phyloP scores from a whole-genome alignment of 352 stramenopile genomes.

The Phytophthora meadii region DNA sequence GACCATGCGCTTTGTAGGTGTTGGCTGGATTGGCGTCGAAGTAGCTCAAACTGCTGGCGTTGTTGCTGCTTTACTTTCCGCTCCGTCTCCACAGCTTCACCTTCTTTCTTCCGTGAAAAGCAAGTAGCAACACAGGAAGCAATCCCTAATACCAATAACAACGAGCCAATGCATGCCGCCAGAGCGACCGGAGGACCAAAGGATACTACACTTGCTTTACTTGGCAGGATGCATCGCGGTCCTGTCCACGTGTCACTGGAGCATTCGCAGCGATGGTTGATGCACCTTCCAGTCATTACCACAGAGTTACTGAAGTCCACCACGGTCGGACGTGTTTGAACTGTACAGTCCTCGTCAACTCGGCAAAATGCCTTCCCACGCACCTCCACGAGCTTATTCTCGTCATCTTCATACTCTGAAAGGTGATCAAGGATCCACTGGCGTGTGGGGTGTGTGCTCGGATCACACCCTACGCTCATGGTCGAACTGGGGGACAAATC shows the following conservation, averaged over 20 bases:
- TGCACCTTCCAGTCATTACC: constrained; percentile 42
- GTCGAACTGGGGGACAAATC: constrained; percentile 42
- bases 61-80: constrained; percentile 40
- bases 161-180: constrained; percentile 17
- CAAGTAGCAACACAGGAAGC: constrained; percentile 26
- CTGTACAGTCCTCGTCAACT: constrained; percentile 64
- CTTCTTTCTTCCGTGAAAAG: constrained; percentile 20
- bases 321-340: constrained; percentile 20
- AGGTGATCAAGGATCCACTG: constrained; percentile 84
- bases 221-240: constrained; percentile 53
- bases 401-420: constrained; percentile 71
- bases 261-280: constrained; percentile 55
- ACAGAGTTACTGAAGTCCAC: constrained; percentile 1
- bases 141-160: constrained; percentile 25
- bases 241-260: constrained; percentile 45
- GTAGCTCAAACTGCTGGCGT: constrained; percentile 29
- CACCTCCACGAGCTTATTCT: constrained; percentile 70
- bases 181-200: constrained; percentile 37
- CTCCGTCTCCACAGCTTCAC: constrained; percentile 19
- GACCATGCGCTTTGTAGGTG: constrained; percentile 35
- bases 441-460: constrained; percentile 62
- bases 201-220: constrained; percentile 9
- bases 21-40: constrained; percentile 30
- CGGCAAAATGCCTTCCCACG: constrained; percentile 66
- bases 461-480: constrained; percentile 73